Evolutionary conservation across 805 yeast species (phyloP), one percentile per base, ranked within the genome.

Genomic region (Kazachstania africana): DNA sequence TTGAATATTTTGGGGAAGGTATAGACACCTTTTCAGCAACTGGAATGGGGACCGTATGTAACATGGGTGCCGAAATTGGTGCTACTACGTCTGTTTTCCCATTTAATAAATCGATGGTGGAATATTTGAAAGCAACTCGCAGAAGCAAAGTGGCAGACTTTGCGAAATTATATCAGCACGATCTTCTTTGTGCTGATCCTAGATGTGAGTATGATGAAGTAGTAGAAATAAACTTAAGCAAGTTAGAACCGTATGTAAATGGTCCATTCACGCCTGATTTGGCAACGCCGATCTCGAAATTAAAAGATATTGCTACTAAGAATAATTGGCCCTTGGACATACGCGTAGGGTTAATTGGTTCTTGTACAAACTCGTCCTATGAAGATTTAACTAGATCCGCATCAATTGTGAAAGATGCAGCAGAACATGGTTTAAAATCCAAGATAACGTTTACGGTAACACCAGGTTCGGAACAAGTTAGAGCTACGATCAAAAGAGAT

Each of bases 51-150:
- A 87, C 97, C 50, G 87, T 87, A 65, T 87, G 97, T 73, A 87
- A 87, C 65, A 87, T 87, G 97, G 97, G 97, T 70, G 97, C 97
- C 46, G 97, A 87, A 66, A 85, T 87, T 48, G 97, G 97, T 66
- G 96, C 96, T 39, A 87, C 97, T 41, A 87, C 97, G 36, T 87
- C 96, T 29, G 83, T 82, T 39, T 87, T 87, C 93, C 97, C 97
- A 59, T 85, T 71, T 82, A 85, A 83, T 70, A 72, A 76, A 54
- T 78, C 88, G 43, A 87, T 82, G 82, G 74, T 65, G 57, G 80
- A 78, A 44, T 88, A 87, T 68, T 72, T 88, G 59, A 62, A 71
- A 40, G 91, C 93, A 35, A 88, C 97, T 37, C 76, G 75, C 47
- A 80, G 97, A 67, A 70, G 72, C 35, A 72, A 80, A 50, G 82